Percentiles rank a stretch among this genome's conserved stretches.
Conservation (phyloP, 2,329 filamentous ascomycete genomes). For the Fusarium sambucinum region DNA sequence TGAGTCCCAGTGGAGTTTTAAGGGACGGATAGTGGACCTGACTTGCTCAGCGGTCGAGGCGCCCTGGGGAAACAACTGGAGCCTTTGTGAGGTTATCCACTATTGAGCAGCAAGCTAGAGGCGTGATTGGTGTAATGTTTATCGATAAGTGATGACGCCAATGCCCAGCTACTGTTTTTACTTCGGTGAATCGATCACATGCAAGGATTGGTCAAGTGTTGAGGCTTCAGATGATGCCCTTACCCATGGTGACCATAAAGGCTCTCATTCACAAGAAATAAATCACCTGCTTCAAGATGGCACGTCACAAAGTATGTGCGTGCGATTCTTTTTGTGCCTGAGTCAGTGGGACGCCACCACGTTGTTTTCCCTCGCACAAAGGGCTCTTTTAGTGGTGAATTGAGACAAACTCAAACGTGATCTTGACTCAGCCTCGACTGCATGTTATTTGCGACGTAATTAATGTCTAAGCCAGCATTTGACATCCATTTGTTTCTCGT, state of each 20-base stretch:
- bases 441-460: slow-evolving; percentile 8
- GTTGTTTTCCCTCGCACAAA: neutral
- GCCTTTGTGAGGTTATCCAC: slow-evolving; percentile 11
- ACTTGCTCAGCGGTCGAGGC: slow-evolving; percentile 25
- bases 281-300: slow-evolving; percentile 25
- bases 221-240: slow-evolving; percentile 35
- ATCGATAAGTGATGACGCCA: slow-evolving; percentile 49
- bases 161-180: slow-evolving; percentile 31
- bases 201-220: slow-evolving; percentile 41
- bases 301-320: slow-evolving; percentile 19
- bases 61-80: slow-evolving; percentile 30
- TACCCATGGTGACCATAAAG: slow-evolving; percentile 31
- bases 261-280: slow-evolving; percentile 3
- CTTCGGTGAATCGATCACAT: slow-evolving; percentile 45
- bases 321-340: slow-evolving; percentile 15
- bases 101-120: neutral
- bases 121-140: slow-evolving; percentile 24
- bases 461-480: slow-evolving; percentile 5
- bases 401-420: slow-evolving; percentile 22
- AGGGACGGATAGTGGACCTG: slow-evolving; percentile 18
- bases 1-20: slow-evolving; percentile 34
- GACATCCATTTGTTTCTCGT: slow-evolving; percentile 4
- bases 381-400: neutral
- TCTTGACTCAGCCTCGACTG: slow-evolving; percentile 23
- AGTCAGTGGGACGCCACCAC: slow-evolving; percentile 14